Evolutionary conservation across 2,329 filamentous ascomycete genomes (phyloP), one percentile per base, ranked within the genome.

Genomic region (Xylaria sp.): DNA sequence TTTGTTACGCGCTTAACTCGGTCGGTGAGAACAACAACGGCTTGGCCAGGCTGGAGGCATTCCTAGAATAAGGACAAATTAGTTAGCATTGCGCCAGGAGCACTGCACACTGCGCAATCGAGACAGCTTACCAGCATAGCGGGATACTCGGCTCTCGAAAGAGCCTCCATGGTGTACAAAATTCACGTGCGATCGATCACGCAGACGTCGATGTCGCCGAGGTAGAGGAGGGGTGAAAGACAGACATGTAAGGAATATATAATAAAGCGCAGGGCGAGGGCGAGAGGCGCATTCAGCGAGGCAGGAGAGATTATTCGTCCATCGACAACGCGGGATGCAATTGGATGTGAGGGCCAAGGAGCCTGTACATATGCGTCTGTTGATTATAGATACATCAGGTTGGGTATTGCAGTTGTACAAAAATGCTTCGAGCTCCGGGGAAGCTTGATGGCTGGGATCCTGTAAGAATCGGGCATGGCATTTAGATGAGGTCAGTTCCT

Each of bases 91-190:
- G 34, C 55, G 71, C 71, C 58, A 11, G 11, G 6, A 9, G 9
- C 24, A 47, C 27, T 19, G 12, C 21, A 11, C 24, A 5, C 34
- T n/a, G 19, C 30, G 17, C 30, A 8, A 47, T 51, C 30, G 42
- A 27, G 45, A 53, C 8, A 69, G 82, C 92, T 86, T 86, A 98
- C 95, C 90, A 97, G 90, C 88, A 98, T 91, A 75, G 90, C 91
- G 81, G 95, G 94, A 85, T 98, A 98, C 82, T 98, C 95, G 81
- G 92, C 87, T 82, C 94, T 89, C 79, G 92, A 90, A 78, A 95
- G 87, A 77, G 91, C 90, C 69, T 93, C 91, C 89, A 93, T 93
- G 77, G 77, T 67, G 75, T 73, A 72, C 66, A 74, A 67, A 65
- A 65, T 66, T 27, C 53, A 69, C 64, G 72, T 73, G 73, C 32